These are phyloP conservation scores for Chrysopogon serrulatus DNA, from an alignment of 176 grass and related monocot species.

Conservation along the genomic window DNA sequence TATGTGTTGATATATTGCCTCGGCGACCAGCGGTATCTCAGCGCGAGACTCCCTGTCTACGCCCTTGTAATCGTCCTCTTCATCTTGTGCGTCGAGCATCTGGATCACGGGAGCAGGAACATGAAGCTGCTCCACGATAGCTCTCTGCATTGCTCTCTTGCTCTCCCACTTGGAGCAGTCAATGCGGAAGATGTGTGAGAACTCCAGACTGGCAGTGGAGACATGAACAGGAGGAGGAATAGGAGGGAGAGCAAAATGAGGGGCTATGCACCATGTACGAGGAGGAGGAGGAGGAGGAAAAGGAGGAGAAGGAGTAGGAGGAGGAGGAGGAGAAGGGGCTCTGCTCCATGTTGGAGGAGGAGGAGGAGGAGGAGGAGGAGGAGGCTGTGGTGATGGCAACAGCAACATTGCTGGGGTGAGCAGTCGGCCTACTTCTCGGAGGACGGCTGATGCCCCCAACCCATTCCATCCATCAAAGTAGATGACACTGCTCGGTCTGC, in stretches of 20 bases:
- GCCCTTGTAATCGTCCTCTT: background rate
- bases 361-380: too few species aligned
- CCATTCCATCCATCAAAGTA: background rate
- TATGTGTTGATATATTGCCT: background rate
- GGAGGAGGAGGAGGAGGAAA: too few species aligned
- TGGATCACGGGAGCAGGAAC: background rate
- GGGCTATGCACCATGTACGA: too few species aligned
- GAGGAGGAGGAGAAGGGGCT: too few species aligned
- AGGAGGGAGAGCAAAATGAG: too few species aligned
- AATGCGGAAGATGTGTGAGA: too few species aligned
- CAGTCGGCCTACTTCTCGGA: background rate
- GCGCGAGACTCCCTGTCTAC: background rate
- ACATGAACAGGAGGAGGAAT: too few species aligned
- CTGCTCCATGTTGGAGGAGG: too few species aligned
- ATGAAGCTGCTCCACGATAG: background rate
- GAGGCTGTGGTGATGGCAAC: too few species aligned
- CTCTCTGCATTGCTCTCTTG: background rate
- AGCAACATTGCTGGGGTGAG: too few species aligned
- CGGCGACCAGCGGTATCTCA: background rate
- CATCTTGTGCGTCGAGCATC: background rate
- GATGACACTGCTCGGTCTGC: background rate
- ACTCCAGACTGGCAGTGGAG: too few species aligned
- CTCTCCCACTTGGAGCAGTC: conserved; percentile 11
- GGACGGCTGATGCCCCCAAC: background rate
- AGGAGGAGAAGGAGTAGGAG: too few species aligned